These are phyloP conservation scores for Microbotryomycetes sp. DNA, from an alignment of 1,284 basidiomycete genomes.

Conservation along the genomic window DNA sequence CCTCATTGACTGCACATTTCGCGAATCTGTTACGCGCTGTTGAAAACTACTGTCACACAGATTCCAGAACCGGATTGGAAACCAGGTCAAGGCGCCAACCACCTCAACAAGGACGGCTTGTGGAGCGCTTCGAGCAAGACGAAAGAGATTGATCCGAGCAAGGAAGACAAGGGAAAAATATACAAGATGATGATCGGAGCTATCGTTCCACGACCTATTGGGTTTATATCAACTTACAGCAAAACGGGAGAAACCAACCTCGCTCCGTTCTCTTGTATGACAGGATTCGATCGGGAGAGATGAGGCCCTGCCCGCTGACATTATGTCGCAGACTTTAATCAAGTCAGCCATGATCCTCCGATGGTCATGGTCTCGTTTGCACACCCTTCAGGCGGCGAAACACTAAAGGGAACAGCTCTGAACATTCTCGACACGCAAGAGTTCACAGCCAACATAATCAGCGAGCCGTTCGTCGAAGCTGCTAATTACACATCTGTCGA, in stretches of 20 bases:
- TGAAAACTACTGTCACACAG: too few relatives aligned
- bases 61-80: conserved; percentile 52
- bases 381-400: conserved; percentile 37
- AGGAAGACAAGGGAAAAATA: conserved; percentile 43
- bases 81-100: conserved; percentile 47
- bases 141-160: conserved; percentile 51
- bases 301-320: conserved; percentile 36
- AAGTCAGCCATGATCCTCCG: conserved; percentile 56
- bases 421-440: conserved; percentile 61
- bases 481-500: conserved; percentile 62
- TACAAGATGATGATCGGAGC: conserved; percentile 53
- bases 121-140: conserved; percentile 51
- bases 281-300: conserved; percentile 11
- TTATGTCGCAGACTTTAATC: conserved; percentile 35
- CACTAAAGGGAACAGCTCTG: conserved; percentile 56
- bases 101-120: conserved; percentile 48
- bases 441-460: conserved; percentile 67
- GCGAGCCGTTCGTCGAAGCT: conserved; percentile 56
- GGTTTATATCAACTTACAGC: conserved; percentile 60
- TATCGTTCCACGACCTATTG: conserved; percentile 59
- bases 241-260: conserved; percentile 56
- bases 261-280: conserved; percentile 48
- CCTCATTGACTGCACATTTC: too few relatives aligned
- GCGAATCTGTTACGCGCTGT: too few relatives aligned
- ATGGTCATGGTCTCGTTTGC: conserved; percentile 57